Percentiles rank a stretch among this genome's conserved stretches.
phyloP scores from a whole-genome alignment of 108 stramenopile genomes.

The Asterionellopsis glacialis region DNA sequence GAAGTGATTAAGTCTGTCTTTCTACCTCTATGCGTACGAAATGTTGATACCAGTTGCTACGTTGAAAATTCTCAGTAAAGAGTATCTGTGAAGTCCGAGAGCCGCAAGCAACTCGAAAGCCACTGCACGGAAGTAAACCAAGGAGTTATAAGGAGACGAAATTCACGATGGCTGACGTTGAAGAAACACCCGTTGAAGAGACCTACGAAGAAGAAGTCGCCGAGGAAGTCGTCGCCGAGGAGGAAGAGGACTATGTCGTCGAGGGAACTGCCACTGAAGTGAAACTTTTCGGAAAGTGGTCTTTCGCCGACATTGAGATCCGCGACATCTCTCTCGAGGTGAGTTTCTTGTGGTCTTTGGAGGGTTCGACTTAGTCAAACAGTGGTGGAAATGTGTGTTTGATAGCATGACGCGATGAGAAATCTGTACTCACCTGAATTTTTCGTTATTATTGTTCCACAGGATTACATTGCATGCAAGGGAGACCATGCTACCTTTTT shows the following conservation, averaged over 20 bases:
- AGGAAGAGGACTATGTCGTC: constrained; percentile 77
- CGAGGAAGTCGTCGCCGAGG: constrained; percentile 40
- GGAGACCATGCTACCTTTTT: constrained; percentile 97
- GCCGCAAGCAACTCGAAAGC: too few species aligned
- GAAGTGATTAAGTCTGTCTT: too few species aligned
- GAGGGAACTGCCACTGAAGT: constrained; percentile 78
- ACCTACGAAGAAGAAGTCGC: constrained; percentile 29
- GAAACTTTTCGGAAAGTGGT: constrained; percentile 98
- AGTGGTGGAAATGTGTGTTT: not conserved
- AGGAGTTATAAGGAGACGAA: constrained; percentile 4
- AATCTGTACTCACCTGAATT: not conserved
- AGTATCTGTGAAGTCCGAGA: too few species aligned
- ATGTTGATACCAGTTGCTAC: too few species aligned
- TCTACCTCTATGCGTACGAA: too few species aligned
- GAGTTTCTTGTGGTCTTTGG: constrained; percentile 8
- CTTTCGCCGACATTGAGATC: constrained; percentile 97
- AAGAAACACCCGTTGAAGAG: constrained; percentile 48
- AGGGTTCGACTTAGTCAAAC: too few species aligned
- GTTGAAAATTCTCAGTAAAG: too few species aligned
- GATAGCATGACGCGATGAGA: not conserved
- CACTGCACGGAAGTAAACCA: too few species aligned
- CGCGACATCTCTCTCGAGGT: constrained; percentile 96
- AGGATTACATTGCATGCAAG: constrained; percentile 96
- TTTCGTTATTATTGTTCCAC: not conserved
- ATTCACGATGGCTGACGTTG: constrained; percentile 69